Percentiles rank a stretch among this genome's conserved stretches.
phyloP scores from a whole-genome alignment of 306 rosid species.

The Prunus armeniaca region DNA sequence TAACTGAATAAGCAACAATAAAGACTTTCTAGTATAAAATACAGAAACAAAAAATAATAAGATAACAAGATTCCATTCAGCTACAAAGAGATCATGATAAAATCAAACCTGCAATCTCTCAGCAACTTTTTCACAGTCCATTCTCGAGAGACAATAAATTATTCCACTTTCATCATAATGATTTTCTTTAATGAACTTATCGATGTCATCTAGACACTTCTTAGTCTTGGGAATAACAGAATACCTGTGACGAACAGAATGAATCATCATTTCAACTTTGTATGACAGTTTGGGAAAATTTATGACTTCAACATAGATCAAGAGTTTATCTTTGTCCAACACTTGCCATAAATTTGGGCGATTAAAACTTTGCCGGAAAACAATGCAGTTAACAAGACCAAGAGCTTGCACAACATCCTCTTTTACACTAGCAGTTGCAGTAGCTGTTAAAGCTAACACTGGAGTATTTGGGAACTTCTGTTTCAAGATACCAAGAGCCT shows the following conservation, averaged over 20 bases:
- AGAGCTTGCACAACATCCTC: conserved; percentile 99
- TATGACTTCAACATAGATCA: conserved; percentile 16
- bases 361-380: conserved; percentile 98
- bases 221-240: conserved; percentile 86
- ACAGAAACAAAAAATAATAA: background rate
- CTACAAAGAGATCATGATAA: conserved; percentile 6
- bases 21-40: background rate
- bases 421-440: conserved; percentile 98
- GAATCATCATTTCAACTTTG: conserved; percentile 1
- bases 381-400: conserved; percentile 84
- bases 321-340: conserved; percentile 23
- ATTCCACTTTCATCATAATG: conserved; percentile 96
- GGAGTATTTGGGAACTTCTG: conserved; percentile 92
- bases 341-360: conserved; percentile 85
- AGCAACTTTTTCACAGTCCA: conserved; percentile 98
- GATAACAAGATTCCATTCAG: background rate
- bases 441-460: conserved; percentile 94
- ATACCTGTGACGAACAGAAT: conserved; percentile 55
- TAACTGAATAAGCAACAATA: background rate
- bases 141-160: conserved; percentile 93
- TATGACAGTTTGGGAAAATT: background rate
- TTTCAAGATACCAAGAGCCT: conserved; percentile 98
- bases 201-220: conserved; percentile 89
- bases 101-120: conserved; percentile 82
- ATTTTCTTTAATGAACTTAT: conserved; percentile 77